Conservation (phyloP, 2,329 filamentous ascomycete species). For the Arthrinium puccinioides region DNA sequence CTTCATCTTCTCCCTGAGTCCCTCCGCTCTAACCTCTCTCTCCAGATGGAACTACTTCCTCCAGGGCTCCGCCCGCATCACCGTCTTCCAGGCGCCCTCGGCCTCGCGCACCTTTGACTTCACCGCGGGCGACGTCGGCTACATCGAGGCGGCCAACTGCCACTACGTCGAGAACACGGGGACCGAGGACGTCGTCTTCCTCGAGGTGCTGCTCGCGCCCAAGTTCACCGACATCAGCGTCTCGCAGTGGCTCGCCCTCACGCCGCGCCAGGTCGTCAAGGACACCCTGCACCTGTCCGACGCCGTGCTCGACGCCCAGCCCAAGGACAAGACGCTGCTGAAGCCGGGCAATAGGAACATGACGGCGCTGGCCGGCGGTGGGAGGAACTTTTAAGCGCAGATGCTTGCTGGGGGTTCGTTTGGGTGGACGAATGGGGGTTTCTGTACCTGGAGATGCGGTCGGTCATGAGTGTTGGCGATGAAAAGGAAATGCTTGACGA, state of each 20-base stretch:
- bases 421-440: too few species aligned
- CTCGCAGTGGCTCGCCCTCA: conserved; percentile 51
- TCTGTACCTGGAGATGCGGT: too few species aligned
- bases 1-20: too few species aligned
- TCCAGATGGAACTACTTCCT: conserved; percentile 46
- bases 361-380: conserved; percentile 19
- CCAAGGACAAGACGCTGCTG: conserved; percentile 33
- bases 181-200: conserved; percentile 46
- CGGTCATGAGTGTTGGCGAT: too few species aligned
- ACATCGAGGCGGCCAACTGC: conserved; percentile 44
- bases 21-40: background rate
- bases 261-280: conserved; percentile 48
- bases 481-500: too few species aligned
- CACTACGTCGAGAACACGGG: conserved; percentile 59
- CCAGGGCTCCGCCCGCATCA: conserved; percentile 46
- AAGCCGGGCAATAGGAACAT: conserved; percentile 32
- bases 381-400: conserved; percentile 6
- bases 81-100: conserved; percentile 44
- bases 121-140: conserved; percentile 51
- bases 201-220: conserved; percentile 50
- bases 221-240: conserved; percentile 47
- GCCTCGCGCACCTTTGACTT: conserved; percentile 51
- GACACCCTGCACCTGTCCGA: conserved; percentile 42
- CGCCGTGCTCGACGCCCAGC: conserved; percentile 25
- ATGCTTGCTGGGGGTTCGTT: background rate